Conservation (phyloP, 2,329 filamentous ascomycete genomes). For the Colletotrichum graminicola region DNA sequence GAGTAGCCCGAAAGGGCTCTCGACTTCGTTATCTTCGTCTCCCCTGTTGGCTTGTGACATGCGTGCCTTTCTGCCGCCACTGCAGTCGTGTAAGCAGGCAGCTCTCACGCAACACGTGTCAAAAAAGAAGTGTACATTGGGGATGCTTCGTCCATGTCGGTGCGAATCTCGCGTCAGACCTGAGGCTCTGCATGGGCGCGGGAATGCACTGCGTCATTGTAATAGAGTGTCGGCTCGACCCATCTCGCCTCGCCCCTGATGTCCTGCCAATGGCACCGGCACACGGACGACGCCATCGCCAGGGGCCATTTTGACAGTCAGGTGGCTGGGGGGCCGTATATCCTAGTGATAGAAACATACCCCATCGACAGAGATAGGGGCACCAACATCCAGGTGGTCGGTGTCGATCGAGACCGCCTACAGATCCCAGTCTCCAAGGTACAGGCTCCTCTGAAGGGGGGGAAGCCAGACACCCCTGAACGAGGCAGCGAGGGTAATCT, state of each 20-base stretch:
- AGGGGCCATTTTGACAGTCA: background rate
- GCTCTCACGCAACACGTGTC: constrained; percentile 13
- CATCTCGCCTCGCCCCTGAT: constrained; percentile 9
- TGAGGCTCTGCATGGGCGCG: constrained; percentile 38
- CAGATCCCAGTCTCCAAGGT: constrained; percentile 30
- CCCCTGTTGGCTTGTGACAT: constrained; percentile 12
- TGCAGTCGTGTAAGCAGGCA: constrained; percentile 10
- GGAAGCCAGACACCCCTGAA: background rate
- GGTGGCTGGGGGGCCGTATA: constrained; percentile 26
- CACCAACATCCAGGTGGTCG: constrained; percentile 36
- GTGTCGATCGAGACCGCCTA: constrained; percentile 39
- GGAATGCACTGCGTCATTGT: constrained; percentile 31
- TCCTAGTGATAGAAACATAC: constrained; percentile 17
- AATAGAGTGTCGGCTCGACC: constrained; percentile 17
- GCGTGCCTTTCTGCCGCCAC: background rate
- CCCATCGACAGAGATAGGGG: constrained; percentile 29
- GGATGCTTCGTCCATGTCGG: constrained; percentile 9
- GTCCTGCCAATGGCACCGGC: constrained; percentile 26
- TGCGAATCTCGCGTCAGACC: constrained; percentile 28
- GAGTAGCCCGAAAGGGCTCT: background rate
- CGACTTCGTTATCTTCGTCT: background rate
- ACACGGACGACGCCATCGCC: constrained; percentile 17
- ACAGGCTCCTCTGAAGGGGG: constrained; percentile 16
- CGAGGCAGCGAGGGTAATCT: constrained; percentile 1
- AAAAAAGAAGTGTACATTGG: constrained; percentile 28